phyloP scores from a whole-genome alignment of 2,329 filamentous ascomycete species.

The Davidsoniella virescens region DNA sequence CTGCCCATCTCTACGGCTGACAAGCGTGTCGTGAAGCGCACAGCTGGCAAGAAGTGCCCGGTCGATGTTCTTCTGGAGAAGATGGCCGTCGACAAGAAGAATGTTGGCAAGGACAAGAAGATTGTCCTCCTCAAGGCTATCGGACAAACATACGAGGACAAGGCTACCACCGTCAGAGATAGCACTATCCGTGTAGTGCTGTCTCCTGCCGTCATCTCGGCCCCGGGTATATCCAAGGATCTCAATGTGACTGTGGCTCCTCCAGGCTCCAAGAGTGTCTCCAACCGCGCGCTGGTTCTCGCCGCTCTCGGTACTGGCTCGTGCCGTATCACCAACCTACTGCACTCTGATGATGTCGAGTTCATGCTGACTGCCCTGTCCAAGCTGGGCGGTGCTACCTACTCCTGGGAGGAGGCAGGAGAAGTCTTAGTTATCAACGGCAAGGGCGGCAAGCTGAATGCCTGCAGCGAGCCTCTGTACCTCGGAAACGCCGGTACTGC shows the following conservation, averaged over 20 bases:
- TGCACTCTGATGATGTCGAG: slow-evolving; percentile 94
- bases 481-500: slow-evolving; percentile 94
- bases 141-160: slow-evolving; percentile 71
- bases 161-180: slow-evolving; percentile 80
- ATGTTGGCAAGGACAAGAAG: slow-evolving; percentile 88
- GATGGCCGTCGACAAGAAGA: slow-evolving; percentile 99
- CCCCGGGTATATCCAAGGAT: slow-evolving; percentile 49
- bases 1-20: slow-evolving; percentile 75
- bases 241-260: slow-evolving; percentile 64
- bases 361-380: slow-evolving; percentile 91
- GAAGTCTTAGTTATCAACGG: slow-evolving; percentile 78
- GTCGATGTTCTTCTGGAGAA: slow-evolving; percentile 75
- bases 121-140: slow-evolving; percentile 85
- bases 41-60: slow-evolving; percentile 73
- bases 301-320: slow-evolving; percentile 76
- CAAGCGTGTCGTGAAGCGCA: slow-evolving; percentile 63
- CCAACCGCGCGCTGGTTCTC: slow-evolving; percentile 85
- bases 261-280: slow-evolving; percentile 94
- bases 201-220: slow-evolving; percentile 60
- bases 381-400: slow-evolving; percentile 70
- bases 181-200: slow-evolving; percentile 67
- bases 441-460: slow-evolving; percentile 70
- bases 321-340: slow-evolving; percentile 76
- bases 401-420: slow-evolving; percentile 89
- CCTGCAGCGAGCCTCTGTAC: slow-evolving; percentile 64